Base-by-base conservation (phyloP, 257 asterid genomes). In the Fraxinus americana region DNA sequence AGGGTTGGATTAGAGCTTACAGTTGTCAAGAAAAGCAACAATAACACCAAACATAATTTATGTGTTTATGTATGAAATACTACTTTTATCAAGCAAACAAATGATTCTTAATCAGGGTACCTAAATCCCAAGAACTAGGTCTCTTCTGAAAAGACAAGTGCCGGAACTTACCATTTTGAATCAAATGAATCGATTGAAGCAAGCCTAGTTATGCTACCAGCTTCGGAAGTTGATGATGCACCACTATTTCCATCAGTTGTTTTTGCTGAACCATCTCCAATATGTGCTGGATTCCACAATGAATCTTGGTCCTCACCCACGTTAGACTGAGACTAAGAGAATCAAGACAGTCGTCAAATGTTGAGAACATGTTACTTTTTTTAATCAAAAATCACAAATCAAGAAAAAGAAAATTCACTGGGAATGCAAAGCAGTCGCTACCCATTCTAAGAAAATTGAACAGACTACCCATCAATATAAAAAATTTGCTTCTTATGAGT, bases 161-260 rank as follows among this genome's bases (percentile, higher is more conserved):
- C n/a, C 17, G 7, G 54, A 7, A 67, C 86, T 82, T 80, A 93
- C 99, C 99, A 96, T 90, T 91, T 93, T 65, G 99, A 96, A 78
- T 96, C 98, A 29, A 93, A 93, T 67, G 99, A 96, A 80, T 96
- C 99, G 8, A 96, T 96, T 7, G 99, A 93, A 57, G 99, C 98
- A 38, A 96, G 98, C 83, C 97, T 90, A 75, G 98, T 96, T 81
- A 96, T 71, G 87, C 94, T 96, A 72, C 90, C 96, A 69, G 89
- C 77, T 82, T 90, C 97, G 2, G 96, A 91, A 85, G 90, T 84
- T 54, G 92, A 85, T 14, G 90, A 36, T 45, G 84, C 79, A 41
- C 77, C 90, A 72, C 83, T 86, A 70, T 86, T 91, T 77, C 89
- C 97, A 54, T 90, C 97, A 19, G 74, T 81, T 74, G 83, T 52